phyloP scores from a whole-genome alignment of 2,329 filamentous ascomycete species.

The Blastomyces gilchristii region DNA sequence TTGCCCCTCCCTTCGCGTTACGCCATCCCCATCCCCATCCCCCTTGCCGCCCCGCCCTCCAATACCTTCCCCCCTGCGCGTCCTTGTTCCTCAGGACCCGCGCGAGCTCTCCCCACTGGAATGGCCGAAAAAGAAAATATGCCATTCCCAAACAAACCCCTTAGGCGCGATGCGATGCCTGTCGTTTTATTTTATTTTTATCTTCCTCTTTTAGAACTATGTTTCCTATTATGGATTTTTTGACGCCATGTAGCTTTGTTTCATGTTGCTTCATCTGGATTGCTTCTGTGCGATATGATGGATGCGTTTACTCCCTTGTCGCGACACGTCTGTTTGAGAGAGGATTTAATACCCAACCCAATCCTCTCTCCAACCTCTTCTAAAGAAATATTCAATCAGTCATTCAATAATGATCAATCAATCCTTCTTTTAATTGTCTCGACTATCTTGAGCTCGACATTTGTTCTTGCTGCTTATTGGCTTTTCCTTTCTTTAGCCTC shows the following conservation, averaged over 20 bases:
- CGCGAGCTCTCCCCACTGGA: background rate
- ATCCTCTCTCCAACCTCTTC: constrained; percentile 6
- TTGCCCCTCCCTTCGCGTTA: background rate
- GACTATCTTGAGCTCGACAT: background rate
- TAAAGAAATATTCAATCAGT: constrained; percentile 7
- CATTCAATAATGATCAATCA: constrained; percentile 13
- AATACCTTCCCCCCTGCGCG: background rate
- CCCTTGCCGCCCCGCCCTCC: constrained; percentile 1
- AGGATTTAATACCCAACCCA: constrained; percentile 32
- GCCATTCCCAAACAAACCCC: background rate
- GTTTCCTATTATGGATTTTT: constrained; percentile 16
- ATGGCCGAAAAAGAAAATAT: background rate
- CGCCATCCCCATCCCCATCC: background rate
- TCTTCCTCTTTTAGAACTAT: constrained; percentile 19
- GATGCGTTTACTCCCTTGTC: background rate
- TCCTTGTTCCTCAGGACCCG: background rate
- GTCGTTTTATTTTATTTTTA: background rate
- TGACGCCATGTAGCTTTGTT: constrained; percentile 12
- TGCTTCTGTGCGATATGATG: constrained; percentile 3
- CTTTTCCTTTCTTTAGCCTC: background rate
- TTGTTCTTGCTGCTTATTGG: constrained; percentile 1
- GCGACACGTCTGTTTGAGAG: constrained; percentile 10
- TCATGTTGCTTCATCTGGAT: constrained; percentile 23
- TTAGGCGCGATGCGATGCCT: background rate
- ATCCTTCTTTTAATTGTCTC: constrained; percentile 7